phyloP scores from a whole-genome alignment of 352 stramenopile species.

The Plasmopara muralis region DNA sequence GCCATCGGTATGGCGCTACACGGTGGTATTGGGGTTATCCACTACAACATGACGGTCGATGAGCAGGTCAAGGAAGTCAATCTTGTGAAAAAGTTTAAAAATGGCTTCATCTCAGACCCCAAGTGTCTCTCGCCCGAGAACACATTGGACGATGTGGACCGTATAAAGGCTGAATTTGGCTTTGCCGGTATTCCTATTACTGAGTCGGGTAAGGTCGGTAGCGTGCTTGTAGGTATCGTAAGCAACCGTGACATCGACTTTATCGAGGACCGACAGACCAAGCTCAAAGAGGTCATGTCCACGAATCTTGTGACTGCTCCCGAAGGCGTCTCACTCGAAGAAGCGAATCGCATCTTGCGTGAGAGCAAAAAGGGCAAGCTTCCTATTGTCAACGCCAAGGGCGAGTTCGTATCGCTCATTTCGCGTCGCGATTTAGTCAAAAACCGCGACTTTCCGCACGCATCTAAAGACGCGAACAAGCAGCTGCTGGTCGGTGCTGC shows the following conservation, averaged over 20 bases:
- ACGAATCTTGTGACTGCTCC: constrained; percentile 89
- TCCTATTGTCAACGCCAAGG: constrained; percentile 97
- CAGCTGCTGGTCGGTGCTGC: constrained; percentile 96
- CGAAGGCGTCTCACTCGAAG: constrained; percentile 91
- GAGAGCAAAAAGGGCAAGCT: constrained; percentile 99
- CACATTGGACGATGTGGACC: constrained; percentile 94
- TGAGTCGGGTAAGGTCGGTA: constrained; percentile 95
- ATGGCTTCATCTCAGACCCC: constrained; percentile 99
- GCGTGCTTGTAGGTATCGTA: constrained; percentile 97
- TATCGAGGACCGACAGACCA: constrained; percentile 90
- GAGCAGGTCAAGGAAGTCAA: constrained; percentile 93
- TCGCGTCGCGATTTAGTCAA: constrained; percentile 97
- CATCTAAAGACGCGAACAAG: constrained; percentile 97
- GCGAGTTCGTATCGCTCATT: constrained; percentile 98
- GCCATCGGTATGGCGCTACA: constrained; percentile 99
- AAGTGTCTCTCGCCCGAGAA: constrained; percentile 93
- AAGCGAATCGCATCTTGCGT: constrained; percentile 98
- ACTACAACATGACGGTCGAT: constrained; percentile 99
- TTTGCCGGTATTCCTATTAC: constrained; percentile 99
- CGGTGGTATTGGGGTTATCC: constrained; percentile 99
- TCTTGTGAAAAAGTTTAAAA: constrained; percentile 99
- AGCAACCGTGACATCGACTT: constrained; percentile 99
- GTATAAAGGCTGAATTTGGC: constrained; percentile 93
- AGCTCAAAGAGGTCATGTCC: constrained; percentile 85
- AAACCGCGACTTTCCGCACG: constrained; percentile 95